phyloP scores from a whole-genome alignment of 2,329 filamentous ascomycete species.

The Exserohilum rostratum region DNA sequence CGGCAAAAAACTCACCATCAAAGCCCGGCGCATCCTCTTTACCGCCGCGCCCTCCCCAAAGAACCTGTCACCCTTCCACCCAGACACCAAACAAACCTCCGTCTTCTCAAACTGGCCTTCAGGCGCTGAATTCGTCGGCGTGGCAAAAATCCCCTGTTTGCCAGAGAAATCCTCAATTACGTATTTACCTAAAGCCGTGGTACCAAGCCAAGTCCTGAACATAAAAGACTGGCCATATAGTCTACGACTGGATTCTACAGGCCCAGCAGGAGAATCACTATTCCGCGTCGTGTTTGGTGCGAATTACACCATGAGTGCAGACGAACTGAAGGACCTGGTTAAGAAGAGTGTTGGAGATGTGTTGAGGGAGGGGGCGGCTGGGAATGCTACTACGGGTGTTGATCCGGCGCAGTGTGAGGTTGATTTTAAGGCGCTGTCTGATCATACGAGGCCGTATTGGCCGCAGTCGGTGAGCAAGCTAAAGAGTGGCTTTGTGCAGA shows the following conservation, averaged over 20 bases:
- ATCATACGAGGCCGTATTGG: conserved; percentile 27
- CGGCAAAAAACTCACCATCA: conserved; percentile 15
- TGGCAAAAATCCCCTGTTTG: conserved; percentile 26
- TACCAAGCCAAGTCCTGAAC: conserved; percentile 20
- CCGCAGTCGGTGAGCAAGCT: conserved; percentile 11
- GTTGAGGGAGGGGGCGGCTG: conserved; percentile 3
- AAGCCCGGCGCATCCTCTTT: conserved; percentile 26
- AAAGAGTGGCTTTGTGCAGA: conserved; percentile 26
- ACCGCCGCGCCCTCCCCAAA: conserved; percentile 18
- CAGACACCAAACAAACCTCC: conserved; percentile 17
- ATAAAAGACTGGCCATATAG: conserved; percentile 24
- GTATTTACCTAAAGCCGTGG: conserved; percentile 12
- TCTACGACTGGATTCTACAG: conserved; percentile 26
- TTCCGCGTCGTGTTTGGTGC: conserved; percentile 26
- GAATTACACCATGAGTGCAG: conserved; percentile 14
- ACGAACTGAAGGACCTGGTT: conserved; percentile 12
- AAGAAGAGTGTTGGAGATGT: neutral
- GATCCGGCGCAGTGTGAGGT: conserved; percentile 11
- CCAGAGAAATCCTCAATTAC: conserved; percentile 24
- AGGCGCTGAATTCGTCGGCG: conserved; percentile 18
- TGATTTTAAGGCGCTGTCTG: conserved; percentile 16
- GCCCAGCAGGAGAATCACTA: conserved; percentile 16
- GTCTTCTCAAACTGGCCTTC: conserved; percentile 17
- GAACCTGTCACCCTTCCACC: conserved; percentile 19
- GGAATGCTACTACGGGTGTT: conserved; percentile 10